Percentiles rank a stretch among this genome's conserved stretches.
Evolutionary conservation across 352 stramenopile genomes (phyloP).

Genomic region (Hyaloperonospora brassicae): DNA sequence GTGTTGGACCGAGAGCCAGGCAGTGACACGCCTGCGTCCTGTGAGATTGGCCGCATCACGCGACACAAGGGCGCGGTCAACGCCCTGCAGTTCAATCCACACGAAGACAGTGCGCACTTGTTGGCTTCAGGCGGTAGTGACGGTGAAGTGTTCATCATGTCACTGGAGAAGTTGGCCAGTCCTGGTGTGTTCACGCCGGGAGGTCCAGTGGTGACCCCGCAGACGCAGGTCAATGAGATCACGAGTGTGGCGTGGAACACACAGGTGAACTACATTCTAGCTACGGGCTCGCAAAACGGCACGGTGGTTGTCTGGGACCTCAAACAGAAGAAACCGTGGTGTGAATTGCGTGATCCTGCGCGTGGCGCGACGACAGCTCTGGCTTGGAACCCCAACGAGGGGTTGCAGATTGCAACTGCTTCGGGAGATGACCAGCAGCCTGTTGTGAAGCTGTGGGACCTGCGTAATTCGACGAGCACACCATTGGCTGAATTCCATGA

Average conservation of each 20-base stretch:
- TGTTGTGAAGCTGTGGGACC: slow-evolving; percentile 96
- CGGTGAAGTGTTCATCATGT: slow-evolving; percentile 93
- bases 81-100: slow-evolving; percentile 93
- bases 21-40: slow-evolving; percentile 25
- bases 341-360: slow-evolving; percentile 89
- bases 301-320: slow-evolving; percentile 96
- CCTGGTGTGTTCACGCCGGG: slow-evolving; percentile 87
- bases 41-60: slow-evolving; percentile 72
- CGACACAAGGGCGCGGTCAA: slow-evolving; percentile 89
- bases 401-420: slow-evolving; percentile 94
- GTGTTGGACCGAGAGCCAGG: slow-evolving; percentile 65
- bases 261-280: slow-evolving; percentile 96
- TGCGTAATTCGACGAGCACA: slow-evolving; percentile 95
- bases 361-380: slow-evolving; percentile 88
- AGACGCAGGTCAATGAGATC: slow-evolving; percentile 79
- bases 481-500: slow-evolving; percentile 92
- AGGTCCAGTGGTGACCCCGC: slow-evolving; percentile 37
- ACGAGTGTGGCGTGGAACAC: slow-evolving; percentile 96
- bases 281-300: slow-evolving; percentile 90
- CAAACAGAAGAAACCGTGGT: slow-evolving; percentile 97
- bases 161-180: slow-evolving; percentile 85
- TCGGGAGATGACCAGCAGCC: slow-evolving; percentile 92
- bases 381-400: slow-evolving; percentile 96
- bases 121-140: slow-evolving; percentile 91
- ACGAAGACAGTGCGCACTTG: slow-evolving; percentile 87